phyloP scores from a whole-genome alignment of 1,284 basidiomycete species.

The Leucoagaricus sp. region DNA sequence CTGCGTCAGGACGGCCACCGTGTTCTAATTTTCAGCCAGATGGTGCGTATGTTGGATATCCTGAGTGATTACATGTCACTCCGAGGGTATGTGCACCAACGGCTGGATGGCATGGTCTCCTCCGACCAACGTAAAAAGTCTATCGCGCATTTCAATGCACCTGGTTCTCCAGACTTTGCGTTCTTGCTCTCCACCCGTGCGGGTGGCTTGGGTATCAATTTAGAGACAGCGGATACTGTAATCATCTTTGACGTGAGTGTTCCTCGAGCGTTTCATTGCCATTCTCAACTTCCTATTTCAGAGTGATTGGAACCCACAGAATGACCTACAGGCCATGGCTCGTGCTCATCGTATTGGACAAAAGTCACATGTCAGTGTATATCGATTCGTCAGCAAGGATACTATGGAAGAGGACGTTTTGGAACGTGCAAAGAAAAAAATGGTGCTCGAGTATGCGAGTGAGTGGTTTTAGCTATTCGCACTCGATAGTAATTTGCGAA shows the following conservation, averaged over 20 bases:
- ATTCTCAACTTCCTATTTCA: slow-evolving; percentile 35
- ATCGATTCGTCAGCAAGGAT: slow-evolving; percentile 97
- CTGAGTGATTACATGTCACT: slow-evolving; percentile 95
- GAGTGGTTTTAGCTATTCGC: slow-evolving; percentile 38
- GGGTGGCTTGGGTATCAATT: slow-evolving; percentile 97
- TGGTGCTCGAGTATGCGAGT: slow-evolving; percentile 99
- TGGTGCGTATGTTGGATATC: slow-evolving; percentile 99
- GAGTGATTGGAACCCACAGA: slow-evolving; percentile 98
- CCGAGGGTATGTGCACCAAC: slow-evolving; percentile 92
- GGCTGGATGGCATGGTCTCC: slow-evolving; percentile 94
- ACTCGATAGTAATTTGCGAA: not conserved
- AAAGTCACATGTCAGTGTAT: slow-evolving; percentile 98
- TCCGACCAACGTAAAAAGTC: slow-evolving; percentile 91
- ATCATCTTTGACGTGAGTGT: slow-evolving; percentile 95
- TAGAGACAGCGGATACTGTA: slow-evolving; percentile 97
- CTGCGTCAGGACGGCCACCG: slow-evolving; percentile 93
- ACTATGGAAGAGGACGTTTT: slow-evolving; percentile 99
- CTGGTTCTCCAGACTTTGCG: slow-evolving; percentile 93
- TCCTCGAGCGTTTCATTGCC: slow-evolving; percentile 12
- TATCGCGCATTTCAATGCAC: slow-evolving; percentile 97
- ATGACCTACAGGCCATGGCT: slow-evolving; percentile 99
- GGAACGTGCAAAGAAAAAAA: slow-evolving; percentile 98
- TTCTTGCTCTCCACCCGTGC: slow-evolving; percentile 97
- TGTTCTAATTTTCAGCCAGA: slow-evolving; percentile 98
- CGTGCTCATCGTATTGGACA: slow-evolving; percentile 96